Conservation (phyloP, 371 early-diverging fungal genomes). For the Furculomyces boomerangus region DNA sequence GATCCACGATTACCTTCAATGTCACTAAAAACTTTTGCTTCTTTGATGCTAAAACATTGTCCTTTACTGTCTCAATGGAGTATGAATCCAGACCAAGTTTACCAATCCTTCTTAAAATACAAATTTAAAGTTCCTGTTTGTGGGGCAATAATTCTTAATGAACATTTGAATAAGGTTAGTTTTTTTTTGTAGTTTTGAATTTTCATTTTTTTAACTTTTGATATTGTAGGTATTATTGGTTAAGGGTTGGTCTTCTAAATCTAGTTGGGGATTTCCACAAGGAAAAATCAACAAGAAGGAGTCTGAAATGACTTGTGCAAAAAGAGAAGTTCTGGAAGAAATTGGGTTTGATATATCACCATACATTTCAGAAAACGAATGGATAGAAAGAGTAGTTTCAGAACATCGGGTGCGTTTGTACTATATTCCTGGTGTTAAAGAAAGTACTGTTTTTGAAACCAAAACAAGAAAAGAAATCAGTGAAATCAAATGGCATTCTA, state of each 20-base stretch:
- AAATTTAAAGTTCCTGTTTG: conserved; percentile 96
- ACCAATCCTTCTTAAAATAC: conserved; percentile 79
- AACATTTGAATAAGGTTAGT: conserved; percentile 42
- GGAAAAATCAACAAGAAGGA: conserved; percentile 99
- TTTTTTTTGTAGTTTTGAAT: conserved; percentile 16
- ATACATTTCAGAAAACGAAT: conserved; percentile 29
- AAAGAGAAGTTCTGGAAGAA: conserved; percentile 94
- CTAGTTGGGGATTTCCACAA: conserved; percentile 95
- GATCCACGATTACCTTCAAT: conserved; percentile 32
- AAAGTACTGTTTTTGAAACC: conserved; percentile 66
- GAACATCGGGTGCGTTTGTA: conserved; percentile 86
- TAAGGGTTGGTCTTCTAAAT: conserved; percentile 70
- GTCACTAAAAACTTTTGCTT: conserved; percentile 62
- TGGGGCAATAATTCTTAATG: conserved; percentile 95
- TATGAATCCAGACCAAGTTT: conserved; percentile 69
- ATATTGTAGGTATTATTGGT: conserved; percentile 49
- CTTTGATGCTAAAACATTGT: conserved; percentile 64
- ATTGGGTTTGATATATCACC: conserved; percentile 85
- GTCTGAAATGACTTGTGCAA: conserved; percentile 76
- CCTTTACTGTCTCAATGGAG: conserved; percentile 76
- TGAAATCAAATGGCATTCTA: neutral
- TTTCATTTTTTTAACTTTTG: neutral
- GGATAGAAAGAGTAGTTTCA: conserved; percentile 50
- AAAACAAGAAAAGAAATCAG: conserved; percentile 94
- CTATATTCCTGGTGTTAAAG: conserved; percentile 76